Evolutionary conservation across 805 yeast species (phyloP).

Genomic region (Tetrapisispora taiwanensis): DNA sequence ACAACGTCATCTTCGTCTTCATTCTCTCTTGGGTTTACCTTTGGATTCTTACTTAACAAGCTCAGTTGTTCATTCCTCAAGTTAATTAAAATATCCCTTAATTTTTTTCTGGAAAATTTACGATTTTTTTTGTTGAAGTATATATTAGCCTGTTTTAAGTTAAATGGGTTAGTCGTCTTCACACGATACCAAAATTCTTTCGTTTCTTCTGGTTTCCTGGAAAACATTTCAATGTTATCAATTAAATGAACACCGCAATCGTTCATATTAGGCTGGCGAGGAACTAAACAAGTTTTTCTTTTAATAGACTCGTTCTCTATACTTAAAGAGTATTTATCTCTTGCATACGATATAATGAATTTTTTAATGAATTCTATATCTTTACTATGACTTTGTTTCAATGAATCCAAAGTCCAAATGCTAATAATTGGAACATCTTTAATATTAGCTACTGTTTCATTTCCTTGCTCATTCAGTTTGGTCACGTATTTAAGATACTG

Average conservation of each 20-base stretch:
- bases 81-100: slow-evolving; percentile 17
- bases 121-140: slow-evolving; percentile 23
- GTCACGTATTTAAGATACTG: slow-evolving; percentile 1
- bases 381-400: slow-evolving; percentile 44
- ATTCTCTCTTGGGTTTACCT: too few species aligned
- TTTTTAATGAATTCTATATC: slow-evolving; percentile 45
- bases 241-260: slow-evolving; percentile 94
- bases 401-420: slow-evolving; percentile 65
- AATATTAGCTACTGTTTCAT: neutral
- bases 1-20: slow-evolving; percentile 1
- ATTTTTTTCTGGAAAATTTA: slow-evolving; percentile 17
- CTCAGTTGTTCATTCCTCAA: slow-evolving; percentile 8
- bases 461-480: neutral
- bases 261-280: slow-evolving; percentile 77
- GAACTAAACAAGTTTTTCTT: slow-evolving; percentile 47
- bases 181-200: slow-evolving; percentile 38
- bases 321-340: slow-evolving; percentile 44
- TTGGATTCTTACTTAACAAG: neutral
- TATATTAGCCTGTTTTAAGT: slow-evolving; percentile 14
- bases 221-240: slow-evolving; percentile 54
- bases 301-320: slow-evolving; percentile 40
- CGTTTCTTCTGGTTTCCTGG: slow-evolving; percentile 40
- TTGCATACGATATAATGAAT: slow-evolving; percentile 59
- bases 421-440: slow-evolving; percentile 17
- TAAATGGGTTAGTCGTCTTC: slow-evolving; percentile 11